These are phyloP conservation scores for Jamesozyma lodderae DNA, from an alignment of 805 yeast genomes.

Conservation along the genomic window DNA sequence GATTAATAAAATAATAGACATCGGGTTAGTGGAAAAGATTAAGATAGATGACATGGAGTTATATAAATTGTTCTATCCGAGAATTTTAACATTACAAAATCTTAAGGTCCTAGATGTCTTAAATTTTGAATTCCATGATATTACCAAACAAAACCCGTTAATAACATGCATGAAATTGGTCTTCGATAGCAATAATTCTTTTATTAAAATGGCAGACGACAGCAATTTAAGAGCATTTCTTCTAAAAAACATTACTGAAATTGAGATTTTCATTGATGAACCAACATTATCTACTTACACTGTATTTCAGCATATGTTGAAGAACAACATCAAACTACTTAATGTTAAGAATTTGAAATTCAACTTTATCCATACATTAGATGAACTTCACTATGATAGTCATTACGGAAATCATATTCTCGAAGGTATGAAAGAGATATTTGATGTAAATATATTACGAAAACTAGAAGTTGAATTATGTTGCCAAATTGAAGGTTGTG, in stretches of 20 bases:
- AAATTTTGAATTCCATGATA: slow-evolving; percentile 2
- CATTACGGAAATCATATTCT: slow-evolving; percentile 20
- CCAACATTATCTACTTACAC: slow-evolving; percentile 31
- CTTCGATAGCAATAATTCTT: neutral
- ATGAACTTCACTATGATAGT: slow-evolving; percentile 33
- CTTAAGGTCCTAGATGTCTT: slow-evolving; percentile 10
- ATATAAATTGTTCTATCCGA: slow-evolving; percentile 9
- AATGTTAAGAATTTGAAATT: slow-evolving; percentile 32
- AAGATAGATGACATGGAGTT: slow-evolving; percentile 15
- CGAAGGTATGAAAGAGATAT: slow-evolving; percentile 11
- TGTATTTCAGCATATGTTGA: slow-evolving; percentile 23
- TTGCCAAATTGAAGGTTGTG: slow-evolving; percentile 40
- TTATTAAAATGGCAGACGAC: neutral
- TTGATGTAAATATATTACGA: slow-evolving; percentile 27
- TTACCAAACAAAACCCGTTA: neutral
- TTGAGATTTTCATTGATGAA: slow-evolving; percentile 27
- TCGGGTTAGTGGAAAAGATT: slow-evolving; percentile 18
- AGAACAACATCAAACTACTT: slow-evolving; percentile 7
- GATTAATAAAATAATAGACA: slow-evolving; percentile 16
- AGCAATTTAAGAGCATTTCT: neutral
- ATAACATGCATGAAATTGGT: neutral
- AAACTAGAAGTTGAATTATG: slow-evolving; percentile 46
- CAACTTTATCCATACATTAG: slow-evolving; percentile 39
- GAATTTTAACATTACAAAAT: slow-evolving; percentile 5
- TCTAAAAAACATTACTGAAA: neutral